These are phyloP conservation scores for Pholiota conissans DNA, from an alignment of 768 basidiomycete species.

Conservation along the genomic window DNA sequence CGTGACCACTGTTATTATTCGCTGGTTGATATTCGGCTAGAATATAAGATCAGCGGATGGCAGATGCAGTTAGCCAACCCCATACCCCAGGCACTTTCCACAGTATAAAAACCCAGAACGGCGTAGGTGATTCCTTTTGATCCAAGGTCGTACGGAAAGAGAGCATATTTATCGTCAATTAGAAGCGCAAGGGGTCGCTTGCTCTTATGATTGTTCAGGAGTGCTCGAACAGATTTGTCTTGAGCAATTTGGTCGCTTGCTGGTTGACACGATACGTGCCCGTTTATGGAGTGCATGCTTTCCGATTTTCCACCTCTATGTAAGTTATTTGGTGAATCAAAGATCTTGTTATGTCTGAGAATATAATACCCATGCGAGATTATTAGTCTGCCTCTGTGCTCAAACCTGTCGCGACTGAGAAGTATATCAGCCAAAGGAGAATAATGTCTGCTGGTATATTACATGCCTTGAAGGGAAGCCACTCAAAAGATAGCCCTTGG, in stretches of 20 bases:
- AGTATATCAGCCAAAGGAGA: background rate
- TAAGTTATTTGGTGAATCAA: background rate
- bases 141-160: conserved; percentile 71
- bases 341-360: background rate
- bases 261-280: conserved; percentile 36
- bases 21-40: conserved; percentile 65
- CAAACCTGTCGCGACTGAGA: conserved; percentile 67
- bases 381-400: conserved; percentile 65
- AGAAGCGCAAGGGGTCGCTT: conserved; percentile 65
- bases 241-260: conserved; percentile 69
- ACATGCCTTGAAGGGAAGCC: conserved; percentile 66
- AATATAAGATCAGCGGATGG: background rate
- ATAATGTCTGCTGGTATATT: background rate
- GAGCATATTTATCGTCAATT: conserved; percentile 70
- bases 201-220: conserved; percentile 57
- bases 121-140: conserved; percentile 44
- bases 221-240: conserved; percentile 70
- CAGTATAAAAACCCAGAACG: conserved; percentile 72
- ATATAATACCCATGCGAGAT: conserved; percentile 80
- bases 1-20: conserved; percentile 44
- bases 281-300: conserved; percentile 44
- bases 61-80: too few species aligned
- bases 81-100: conserved; percentile 71
- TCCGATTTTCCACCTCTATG: conserved; percentile 70
- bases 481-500: conserved; percentile 76